Evolutionary conservation across 371 early-diverging fungal species (phyloP), one percentile per base, ranked within the genome.

Genomic region (Umbelopsis sp.): DNA sequence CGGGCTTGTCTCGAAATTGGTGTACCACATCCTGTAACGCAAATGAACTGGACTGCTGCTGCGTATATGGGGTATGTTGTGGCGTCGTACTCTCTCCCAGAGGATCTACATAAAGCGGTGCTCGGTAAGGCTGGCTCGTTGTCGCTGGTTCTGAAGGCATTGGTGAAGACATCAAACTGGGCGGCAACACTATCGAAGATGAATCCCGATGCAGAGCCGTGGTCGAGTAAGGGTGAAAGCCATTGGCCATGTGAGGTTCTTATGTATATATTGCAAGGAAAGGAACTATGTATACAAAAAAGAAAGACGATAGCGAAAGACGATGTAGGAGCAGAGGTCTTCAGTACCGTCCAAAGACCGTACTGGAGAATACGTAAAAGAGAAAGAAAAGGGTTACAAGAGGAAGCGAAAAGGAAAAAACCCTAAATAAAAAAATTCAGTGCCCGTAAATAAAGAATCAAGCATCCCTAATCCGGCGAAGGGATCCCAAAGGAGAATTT

Each of bases 1-100:
- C 87, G 22, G 87, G 87, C 53, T 87, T 81, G 11, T 71, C 63
- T 20, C 78, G 72, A 51, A 83, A 87, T 44, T 78, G 81, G 3
- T 80, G 74, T 44, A 87, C 67, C 53, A 87, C 77, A 14, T 77
- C 76, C 51, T 82, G 57, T 8, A 57, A 18, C 35, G 57, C 57
- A 57, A 57, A 50, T 4, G 66, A 50, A n/a, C 12, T 41, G 41
- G 66, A 20, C 38, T 63, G 38, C 14, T 16, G 29, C 12, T 45
- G 20, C 48, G 48, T 12, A 7, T 41, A 48, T 48, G 48, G 48
- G 20, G 48, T 48, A 48, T 20, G 48, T 57, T 35, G 57, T 57
- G 57, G 57, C 29, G 57, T 57, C 1, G 12, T 10, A 41, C 57
- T 29, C 9, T 57, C 57, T 16, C 57, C 57, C 1, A 35, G 16